Percentiles rank a stretch among this genome's conserved stretches.
Evolutionary conservation across 2,329 filamentous ascomycete species (phyloP).

Genomic region (Aspergillus alliaceus): DNA sequence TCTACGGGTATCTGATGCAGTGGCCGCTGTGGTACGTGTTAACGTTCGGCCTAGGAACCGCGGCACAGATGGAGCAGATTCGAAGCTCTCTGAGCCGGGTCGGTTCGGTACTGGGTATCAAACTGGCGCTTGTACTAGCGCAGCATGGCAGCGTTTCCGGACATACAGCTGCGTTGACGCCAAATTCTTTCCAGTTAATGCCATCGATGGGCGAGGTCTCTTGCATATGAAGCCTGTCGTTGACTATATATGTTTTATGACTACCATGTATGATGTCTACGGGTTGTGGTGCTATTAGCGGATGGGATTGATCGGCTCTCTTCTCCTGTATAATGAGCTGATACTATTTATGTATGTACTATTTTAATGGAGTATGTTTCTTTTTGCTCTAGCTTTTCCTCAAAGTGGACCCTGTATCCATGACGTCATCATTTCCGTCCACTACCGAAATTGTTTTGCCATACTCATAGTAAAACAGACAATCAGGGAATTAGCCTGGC

Average conservation of each 20-base stretch:
- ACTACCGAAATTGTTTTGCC: no score
- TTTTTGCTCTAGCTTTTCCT: no score
- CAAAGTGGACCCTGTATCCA: no score
- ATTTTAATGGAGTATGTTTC: no score
- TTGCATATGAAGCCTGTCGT: background rate
- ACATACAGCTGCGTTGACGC: background rate
- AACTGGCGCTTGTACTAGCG: conserved; percentile 33
- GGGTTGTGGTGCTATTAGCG: background rate
- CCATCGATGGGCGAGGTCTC: background rate
- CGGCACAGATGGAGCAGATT: conserved; percentile 29
- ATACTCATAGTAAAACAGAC: background rate
- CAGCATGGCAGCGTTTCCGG: background rate
- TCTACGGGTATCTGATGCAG: conserved; percentile 32
- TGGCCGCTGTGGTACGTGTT: conserved; percentile 42
- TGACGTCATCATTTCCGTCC: no score
- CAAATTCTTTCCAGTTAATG: background rate
- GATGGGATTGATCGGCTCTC: background rate
- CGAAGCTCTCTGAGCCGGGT: conserved; percentile 26
- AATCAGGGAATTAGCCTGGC: background rate
- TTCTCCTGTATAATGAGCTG: background rate
- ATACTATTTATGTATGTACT: background rate
- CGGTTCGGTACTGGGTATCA: conserved; percentile 35
- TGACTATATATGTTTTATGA: background rate
- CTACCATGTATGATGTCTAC: background rate
- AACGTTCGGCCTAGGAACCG: conserved; percentile 33